Percentiles rank a stretch among this genome's conserved stretches.
These are phyloP conservation scores for Zanthoxylum bungeanum DNA, from an alignment of 345 rosid genomes.

Conservation along the genomic window DNA sequence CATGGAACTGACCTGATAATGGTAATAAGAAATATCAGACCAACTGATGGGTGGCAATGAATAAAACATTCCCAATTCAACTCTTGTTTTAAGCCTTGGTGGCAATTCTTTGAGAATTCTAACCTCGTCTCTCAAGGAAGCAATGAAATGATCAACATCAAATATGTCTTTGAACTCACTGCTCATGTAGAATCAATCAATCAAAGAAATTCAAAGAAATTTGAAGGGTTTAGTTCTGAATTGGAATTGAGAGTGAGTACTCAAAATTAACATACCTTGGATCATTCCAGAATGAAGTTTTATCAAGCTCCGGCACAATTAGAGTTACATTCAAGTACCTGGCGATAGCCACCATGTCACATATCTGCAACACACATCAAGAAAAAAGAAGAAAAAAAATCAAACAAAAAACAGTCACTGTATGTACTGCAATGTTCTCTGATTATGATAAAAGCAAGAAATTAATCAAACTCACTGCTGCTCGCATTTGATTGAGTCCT, in stretches of 20 bases:
- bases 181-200: constrained; percentile 20
- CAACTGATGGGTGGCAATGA: constrained; percentile 88
- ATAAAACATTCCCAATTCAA: constrained; percentile 60
- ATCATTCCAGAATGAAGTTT: constrained; percentile 95
- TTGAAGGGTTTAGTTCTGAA: constrained; percentile 3
- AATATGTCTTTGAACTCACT: constrained; percentile 96
- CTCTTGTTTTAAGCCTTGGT: constrained; percentile 70
- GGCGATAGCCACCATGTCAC: constrained; percentile 95
- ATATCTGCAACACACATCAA: constrained; percentile 54
- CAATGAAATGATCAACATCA: constrained; percentile 84
- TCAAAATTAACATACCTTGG: constrained; percentile 52
- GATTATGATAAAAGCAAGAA: constrained; percentile 8
- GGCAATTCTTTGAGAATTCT: constrained; percentile 83
- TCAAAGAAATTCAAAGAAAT: constrained; percentile 8
- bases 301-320: constrained; percentile 89
- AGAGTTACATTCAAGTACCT: constrained; percentile 87
- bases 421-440: not conserved
- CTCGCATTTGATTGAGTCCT: constrained; percentile 99
- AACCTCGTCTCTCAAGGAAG: constrained; percentile 88
- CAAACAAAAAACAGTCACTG: not conserved
- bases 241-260: not conserved
- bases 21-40: constrained; percentile 88
- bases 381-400: constrained; percentile 13
- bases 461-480: constrained; percentile 71
- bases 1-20: constrained; percentile 50